Base-by-base conservation (phyloP, 2,329 filamentous ascomycete genomes). In the Orbilia oligospora region DNA sequence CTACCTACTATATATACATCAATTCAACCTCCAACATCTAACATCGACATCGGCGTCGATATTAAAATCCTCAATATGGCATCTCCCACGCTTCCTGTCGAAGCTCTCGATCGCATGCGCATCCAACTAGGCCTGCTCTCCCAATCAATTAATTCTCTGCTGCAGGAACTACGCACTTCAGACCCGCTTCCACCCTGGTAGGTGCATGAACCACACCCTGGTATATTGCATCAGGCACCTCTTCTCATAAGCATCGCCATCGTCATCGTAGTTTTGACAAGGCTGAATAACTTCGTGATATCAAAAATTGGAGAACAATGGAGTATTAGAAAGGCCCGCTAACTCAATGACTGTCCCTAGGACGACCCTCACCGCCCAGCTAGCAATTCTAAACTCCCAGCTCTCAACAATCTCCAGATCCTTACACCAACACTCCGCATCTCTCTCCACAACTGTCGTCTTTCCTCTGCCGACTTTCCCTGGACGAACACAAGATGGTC, bases 401-500 rank as follows among this genome's bases (percentile, higher is more conserved):
- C 86, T 86, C 71, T 85, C 84, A 70, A 86, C 88, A 69, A 86
- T 88, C 79, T 87, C 86, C 71, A 85, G 86, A 78, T 87, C 87
- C 81, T 86, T 90, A 48, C 83, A 85, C 80, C 85, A 85, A 56
- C 84, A 89, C 79, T 86, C 87, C 56, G 84, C 86, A 24, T 85
- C 87, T 76, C 85, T 90, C 49, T 84, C 85, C 36, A 85, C 86
- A 1, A 84, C 88, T 33, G 87, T 89, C 81, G 86, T 86, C 27
- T 89, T 89, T 81, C 89, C 89, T 0, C 84, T 87, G 16, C 87
- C 88, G 1, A 84, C 84, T 81, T 89, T 86, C 84, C 89, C 84
- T 20, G 86, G 83, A 67, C 85, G 82, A 80, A 87, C 84, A 9
- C 85, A 87, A 30, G 82, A 84, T 81, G 83, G 83, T 63, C 85